Evolutionary conservation across 495 filamentous ascomycete species (phyloP).

Genomic region (Mycothermus thermophilus): DNA sequence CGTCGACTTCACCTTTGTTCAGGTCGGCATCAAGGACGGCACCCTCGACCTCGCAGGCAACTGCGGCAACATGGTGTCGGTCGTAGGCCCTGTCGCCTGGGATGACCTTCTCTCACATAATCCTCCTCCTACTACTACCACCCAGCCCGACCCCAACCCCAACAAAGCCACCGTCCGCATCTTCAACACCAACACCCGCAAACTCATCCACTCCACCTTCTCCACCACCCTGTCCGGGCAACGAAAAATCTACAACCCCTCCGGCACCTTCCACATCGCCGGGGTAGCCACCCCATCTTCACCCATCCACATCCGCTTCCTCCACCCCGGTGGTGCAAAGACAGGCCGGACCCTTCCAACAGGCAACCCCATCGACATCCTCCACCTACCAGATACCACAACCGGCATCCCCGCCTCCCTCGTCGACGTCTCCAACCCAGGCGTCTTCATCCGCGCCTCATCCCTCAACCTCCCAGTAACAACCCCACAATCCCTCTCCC

Average conservation of each 20-base stretch:
- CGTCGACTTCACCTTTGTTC: conserved; percentile 60
- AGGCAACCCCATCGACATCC: conserved; percentile 38
- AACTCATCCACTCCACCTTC: conserved; percentile 35
- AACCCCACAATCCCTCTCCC: conserved; percentile 31
- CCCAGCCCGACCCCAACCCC: conserved; percentile 15
- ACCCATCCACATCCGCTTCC: conserved; percentile 46
- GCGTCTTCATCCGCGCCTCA: conserved; percentile 44
- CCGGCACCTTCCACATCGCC: conserved; percentile 49
- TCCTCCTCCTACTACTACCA: too few relatives aligned
- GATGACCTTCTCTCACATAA: too few relatives aligned
- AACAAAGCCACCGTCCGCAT: conserved; percentile 24
- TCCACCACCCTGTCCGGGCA: conserved; percentile 26
- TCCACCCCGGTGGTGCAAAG: conserved; percentile 52
- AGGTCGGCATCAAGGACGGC: conserved; percentile 46
- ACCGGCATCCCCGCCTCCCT: conserved; percentile 35
- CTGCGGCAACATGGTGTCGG: conserved; percentile 59
- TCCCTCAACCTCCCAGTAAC: conserved; percentile 38
- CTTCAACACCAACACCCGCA: conserved; percentile 38
- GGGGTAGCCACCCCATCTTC: conserved; percentile 49
- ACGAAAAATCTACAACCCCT: conserved; percentile 25
- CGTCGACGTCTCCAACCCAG: conserved; percentile 52
- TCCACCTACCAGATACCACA: conserved; percentile 40
- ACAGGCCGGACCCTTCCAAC: conserved; percentile 56
- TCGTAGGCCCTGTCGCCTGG: conserved; percentile 52
- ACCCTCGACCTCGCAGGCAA: conserved; percentile 53